Conservation (phyloP, 192 early-diverging fungal genomes). For the Podila clonocystis region DNA sequence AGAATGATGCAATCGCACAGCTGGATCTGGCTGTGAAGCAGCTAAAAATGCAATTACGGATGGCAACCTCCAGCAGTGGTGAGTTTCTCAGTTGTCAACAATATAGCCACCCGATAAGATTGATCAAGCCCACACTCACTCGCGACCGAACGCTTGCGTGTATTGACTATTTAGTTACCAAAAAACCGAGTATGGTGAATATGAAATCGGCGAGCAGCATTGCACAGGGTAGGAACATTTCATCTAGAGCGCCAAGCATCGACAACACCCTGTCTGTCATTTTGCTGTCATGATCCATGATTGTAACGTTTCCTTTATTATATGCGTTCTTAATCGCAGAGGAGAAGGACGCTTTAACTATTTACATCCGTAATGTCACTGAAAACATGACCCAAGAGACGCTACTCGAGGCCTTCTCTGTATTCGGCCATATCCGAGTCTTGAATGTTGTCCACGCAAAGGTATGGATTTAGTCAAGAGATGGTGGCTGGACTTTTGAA, state of each 20-base stretch:
- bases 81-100: no score
- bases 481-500: not conserved
- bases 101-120: no score
- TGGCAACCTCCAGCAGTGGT: not conserved
- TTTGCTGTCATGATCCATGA: not conserved
- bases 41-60: constrained; percentile 22
- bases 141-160: no score
- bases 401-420: constrained; percentile 51
- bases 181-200: constrained; percentile 31
- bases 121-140: no score
- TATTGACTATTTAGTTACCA: not conserved
- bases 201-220: constrained; percentile 35
- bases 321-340: not conserved
- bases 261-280: no score
- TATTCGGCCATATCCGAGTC: constrained; percentile 46
- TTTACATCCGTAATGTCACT: constrained; percentile 53
- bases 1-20: constrained; percentile 32
- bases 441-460: constrained; percentile 33
- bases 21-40: constrained; percentile 32
- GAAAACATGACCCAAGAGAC: constrained; percentile 40
- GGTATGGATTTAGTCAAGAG: not conserved
- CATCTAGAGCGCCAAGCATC: not conserved
- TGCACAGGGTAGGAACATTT: constrained; percentile 18
- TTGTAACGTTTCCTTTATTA: not conserved
- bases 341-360: constrained; percentile 39